Evolutionary conservation across 805 yeast genomes (phyloP), one percentile per base, ranked within the genome.

Genomic region (Allodekkera sacchari): DNA sequence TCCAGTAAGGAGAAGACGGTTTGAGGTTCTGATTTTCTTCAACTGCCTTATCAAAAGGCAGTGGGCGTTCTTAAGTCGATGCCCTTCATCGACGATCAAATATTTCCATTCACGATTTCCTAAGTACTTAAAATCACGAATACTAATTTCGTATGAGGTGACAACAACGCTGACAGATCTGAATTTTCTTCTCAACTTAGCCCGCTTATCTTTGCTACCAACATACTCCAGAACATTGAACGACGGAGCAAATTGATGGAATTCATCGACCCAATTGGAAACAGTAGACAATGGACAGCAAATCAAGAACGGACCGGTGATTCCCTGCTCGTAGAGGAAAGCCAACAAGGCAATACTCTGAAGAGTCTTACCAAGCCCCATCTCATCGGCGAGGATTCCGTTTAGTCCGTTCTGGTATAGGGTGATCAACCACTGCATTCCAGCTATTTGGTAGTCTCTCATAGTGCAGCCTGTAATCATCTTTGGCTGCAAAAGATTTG

Each of bases 361-460:
- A 6, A 89, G 55, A 0, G 98, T 92, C 52, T 89, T 89, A 2
- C 98, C 98, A 17, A 89, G 61, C 0, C 97, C 97, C 98, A 89
- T 89, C 54, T 89, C 97, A 58, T 92, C 97, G 1, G 97, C 97
- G 14, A 92, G 60, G 22, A 92, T 88, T 3, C 97, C 98, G 53
- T 89, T 89, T 18, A 89, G 63, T 0, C 97, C 98, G 55, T 89
- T 92, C 50, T 88, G 94, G 52, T 82, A 92, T 17, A 89, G 58
- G 0, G 95, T 80, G 10, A 79, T 70, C 25, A 92, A 59, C 97
- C 97, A 89, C 41, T 84, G 87, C 35, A 89, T 67, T 1, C 97
- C 98, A 34, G 82, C 87, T 13, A 84, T 53, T 55, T 89, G 98
- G 50, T 92, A 87, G 18, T 77, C 81, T 48, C 85, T 84, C 66